Evolutionary conservation across 768 basidiomycete species (phyloP), one percentile per base, ranked within the genome.

Genomic region (Russula earlei): DNA sequence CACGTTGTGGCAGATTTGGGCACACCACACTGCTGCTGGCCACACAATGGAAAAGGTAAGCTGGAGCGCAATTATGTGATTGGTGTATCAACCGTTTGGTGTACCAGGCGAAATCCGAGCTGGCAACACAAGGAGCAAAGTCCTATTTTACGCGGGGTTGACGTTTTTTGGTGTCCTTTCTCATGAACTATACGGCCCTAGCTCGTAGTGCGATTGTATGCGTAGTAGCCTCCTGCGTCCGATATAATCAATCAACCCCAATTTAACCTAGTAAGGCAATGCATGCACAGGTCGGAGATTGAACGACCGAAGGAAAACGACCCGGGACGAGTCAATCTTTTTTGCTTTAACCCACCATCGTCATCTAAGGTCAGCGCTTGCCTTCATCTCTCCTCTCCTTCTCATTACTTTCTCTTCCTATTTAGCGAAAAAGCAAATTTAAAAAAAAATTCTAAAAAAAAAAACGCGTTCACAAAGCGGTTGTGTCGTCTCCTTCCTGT

Each of bases 81-180:
- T 61, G 33, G 49, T 29, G 57, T 54, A 34, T 49, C 54, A 34
- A 41, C 33, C 25, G 52, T n/a, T 37, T 49, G 15, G 49, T 60
- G 22, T 17, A 6, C 42, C 65, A 93, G 87, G 92, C 89, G 54
- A 92, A 89, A 71, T 67, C 80, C 25, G 91, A 94, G 67, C 70
- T 95, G 47, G 85, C 89, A 4, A 77, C 76, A 49, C 87, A 92
- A 63, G 91, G 91, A 12, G 86, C 91, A 56, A 89, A 85, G 69
- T 82, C 88, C 25, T 93, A 93, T 71, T 91, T 93, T 70, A 86
- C 83, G 58, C 81, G 88, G 57, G 88, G 87, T 59, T 89, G 70
- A 80, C n/a, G 40, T 49, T 37, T 29, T 59, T 52, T 29, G 46
- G 41, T 44, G 54, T 10, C 29, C 42, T 48, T 20, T 34, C 49